Base-by-base conservation (phyloP, 1,139 yeast genomes). In the Debaryomyces sp. region DNA sequence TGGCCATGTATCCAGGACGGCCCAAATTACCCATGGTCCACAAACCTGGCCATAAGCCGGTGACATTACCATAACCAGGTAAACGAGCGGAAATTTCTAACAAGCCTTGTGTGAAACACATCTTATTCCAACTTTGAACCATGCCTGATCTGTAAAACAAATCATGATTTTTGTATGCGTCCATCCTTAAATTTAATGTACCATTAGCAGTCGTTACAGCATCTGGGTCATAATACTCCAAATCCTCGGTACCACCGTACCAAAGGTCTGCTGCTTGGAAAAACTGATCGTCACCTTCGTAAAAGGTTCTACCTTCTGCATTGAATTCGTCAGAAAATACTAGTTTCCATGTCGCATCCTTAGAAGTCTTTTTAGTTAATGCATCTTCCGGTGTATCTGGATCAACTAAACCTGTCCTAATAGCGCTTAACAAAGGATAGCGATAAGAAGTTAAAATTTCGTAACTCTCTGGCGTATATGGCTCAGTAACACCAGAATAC, bases 191-290 rank as follows among this genome's bases (percentile, higher is more conserved):
- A 42, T 71, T 70, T 41, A 88, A 68, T 1, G 89, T 73, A 45
- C 96, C 96, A 52, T 84, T 78, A 6, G 66, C 74, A 1, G 96
- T 89, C 6, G 82, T 74, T 2, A 73, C 81, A 4, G 95, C 95
- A 64, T 89, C 96, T 2, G 96, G 96, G 52, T 82, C 83, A 63
- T 89, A 89, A 96, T 96, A 89, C 69, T 89, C 96, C 60, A 88
- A 75, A 73, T 89, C 96, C 50, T 77, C 65, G 2, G 96, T 89
- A 27, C 95, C 94, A 50, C 80, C 89, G 63, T 89, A 89, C 65
- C 88, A 83, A 42, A 89, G 60, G 63, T 89, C 90, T 1, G 82
- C 85, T 4, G 89, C 94, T 30, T 83, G 77, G 81, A 90, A 89
- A 61, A 86, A 89, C 66, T 87, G 96, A 64, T 89, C 96, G 59